These are phyloP conservation scores for Phlyctochytrium arcticum DNA, from an alignment of 192 early-diverging fungal genomes.

Conservation along the genomic window DNA sequence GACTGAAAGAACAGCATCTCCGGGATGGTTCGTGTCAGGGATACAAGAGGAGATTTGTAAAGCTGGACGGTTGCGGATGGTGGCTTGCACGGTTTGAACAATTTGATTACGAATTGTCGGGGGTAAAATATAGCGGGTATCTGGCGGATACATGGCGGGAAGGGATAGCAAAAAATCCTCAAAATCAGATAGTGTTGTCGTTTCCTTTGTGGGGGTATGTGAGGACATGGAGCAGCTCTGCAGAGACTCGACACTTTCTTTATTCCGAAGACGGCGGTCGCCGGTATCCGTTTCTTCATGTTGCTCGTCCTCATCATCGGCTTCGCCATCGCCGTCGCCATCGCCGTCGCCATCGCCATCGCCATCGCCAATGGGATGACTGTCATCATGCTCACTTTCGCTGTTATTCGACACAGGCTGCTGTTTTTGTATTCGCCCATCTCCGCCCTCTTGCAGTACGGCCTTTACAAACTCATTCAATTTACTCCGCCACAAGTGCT, in stretches of 20 bases:
- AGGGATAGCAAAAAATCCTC: constrained; percentile 20
- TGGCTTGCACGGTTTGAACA: constrained; percentile 22
- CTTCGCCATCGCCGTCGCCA: not conserved
- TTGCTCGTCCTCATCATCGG: not conserved
- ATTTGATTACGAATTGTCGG: constrained; percentile 23
- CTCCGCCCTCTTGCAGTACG: constrained; percentile 17
- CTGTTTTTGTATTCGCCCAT: constrained; percentile 13
- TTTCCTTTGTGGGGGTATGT: not conserved
- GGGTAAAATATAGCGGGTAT: constrained; percentile 7
- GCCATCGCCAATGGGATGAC: not conserved
- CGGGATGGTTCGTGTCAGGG: constrained; percentile 7
- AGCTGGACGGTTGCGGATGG: constrained; percentile 15
- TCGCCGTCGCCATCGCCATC: not conserved
- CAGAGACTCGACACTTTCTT: not conserved
- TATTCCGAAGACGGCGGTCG: not conserved
- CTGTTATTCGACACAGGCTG: too few relatives aligned
- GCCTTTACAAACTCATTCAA: constrained; percentile 19
- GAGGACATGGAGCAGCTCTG: not conserved
- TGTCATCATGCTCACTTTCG: not conserved
- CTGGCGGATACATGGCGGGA: constrained; percentile 13
- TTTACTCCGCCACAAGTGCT: constrained; percentile 22
- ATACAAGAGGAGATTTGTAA: not conserved
- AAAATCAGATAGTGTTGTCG: constrained; percentile 9
- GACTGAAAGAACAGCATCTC: not conserved
- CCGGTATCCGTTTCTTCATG: not conserved